Percentiles rank a stretch among this genome's conserved stretches.
phyloP scores from a whole-genome alignment of 371 early-diverging fungal genomes.

The Mortierella sp. region DNA sequence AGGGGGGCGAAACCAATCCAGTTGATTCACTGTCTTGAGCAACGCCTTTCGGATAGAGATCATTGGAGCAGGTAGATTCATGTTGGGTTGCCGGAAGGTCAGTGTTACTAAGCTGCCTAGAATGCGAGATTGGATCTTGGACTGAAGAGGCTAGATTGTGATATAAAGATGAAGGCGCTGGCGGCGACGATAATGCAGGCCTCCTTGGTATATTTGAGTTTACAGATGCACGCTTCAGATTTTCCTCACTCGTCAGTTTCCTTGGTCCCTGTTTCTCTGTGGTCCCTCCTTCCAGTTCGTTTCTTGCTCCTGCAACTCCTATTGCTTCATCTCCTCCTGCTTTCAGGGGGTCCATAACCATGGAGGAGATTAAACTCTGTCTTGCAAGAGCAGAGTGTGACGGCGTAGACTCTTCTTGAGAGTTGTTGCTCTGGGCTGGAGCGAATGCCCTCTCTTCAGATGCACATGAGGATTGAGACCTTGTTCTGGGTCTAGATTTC shows the following conservation, averaged over 20 bases:
- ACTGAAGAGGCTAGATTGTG: background rate
- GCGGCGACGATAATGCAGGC: conserved; percentile 20
- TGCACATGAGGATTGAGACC: conserved; percentile 11
- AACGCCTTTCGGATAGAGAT: conserved; percentile 12
- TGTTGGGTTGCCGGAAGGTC: conserved; percentile 7
- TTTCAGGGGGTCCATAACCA: conserved; percentile 20
- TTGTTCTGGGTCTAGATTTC: conserved; percentile 12
- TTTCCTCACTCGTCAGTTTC: conserved; percentile 35
- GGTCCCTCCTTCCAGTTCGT: background rate
- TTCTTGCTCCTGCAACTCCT: conserved; percentile 6
- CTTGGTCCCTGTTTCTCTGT: conserved; percentile 15
- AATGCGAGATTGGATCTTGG: background rate
- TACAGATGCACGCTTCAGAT: conserved; percentile 9
- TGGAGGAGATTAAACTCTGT: conserved; percentile 6
- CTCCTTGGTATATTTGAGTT: conserved; percentile 8
- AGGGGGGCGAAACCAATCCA: conserved; percentile 5
- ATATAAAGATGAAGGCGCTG: conserved; percentile 10
- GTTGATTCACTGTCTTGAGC: background rate
- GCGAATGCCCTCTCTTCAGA: background rate
- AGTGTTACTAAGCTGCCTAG: background rate
- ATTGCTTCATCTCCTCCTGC: conserved; percentile 16
- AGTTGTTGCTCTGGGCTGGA: conserved; percentile 13
- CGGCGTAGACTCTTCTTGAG: background rate
- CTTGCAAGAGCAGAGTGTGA: background rate
- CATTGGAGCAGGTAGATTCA: background rate